A percentile compares a stretch with the other conserved stretches of the same genome.
phyloP scores from a whole-genome alignment of 176 grass and related monocot species.

The Juncus effusus region DNA sequence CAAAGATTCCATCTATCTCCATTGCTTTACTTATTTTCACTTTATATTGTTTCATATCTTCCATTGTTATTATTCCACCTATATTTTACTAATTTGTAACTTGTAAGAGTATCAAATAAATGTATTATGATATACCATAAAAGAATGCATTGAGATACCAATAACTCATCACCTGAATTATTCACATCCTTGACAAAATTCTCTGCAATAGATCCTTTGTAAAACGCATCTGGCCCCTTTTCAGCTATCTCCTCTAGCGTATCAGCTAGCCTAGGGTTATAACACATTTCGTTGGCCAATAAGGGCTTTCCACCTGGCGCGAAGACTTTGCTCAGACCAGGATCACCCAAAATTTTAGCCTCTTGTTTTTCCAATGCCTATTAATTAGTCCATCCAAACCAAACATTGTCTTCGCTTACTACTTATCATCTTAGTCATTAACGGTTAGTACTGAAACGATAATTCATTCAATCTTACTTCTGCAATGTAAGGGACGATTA shows the following conservation, averaged over 20 bases:
- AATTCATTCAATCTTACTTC: background rate
- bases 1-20: conserved; percentile 45
- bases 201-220: conserved; percentile 55
- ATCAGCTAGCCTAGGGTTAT: conserved; percentile 56
- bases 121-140: background rate
- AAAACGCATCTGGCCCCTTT: conserved; percentile 49
- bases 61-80: conserved; percentile 53
- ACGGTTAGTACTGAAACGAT: too few species aligned
- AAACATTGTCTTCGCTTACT: too few species aligned
- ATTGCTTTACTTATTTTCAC: conserved; percentile 45
- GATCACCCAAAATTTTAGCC: conserved; percentile 50
- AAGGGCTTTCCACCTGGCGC: conserved; percentile 51
- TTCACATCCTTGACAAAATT: conserved; percentile 41
- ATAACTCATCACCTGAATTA: conserved; percentile 1
- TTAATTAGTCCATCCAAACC: too few species aligned
- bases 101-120: conserved; percentile 19
- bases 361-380: conserved; percentile 28
- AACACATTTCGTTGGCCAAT: conserved; percentile 51
- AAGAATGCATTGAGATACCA: too few species aligned
- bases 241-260: conserved; percentile 48
- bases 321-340: conserved; percentile 60
- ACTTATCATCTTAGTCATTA: too few species aligned
- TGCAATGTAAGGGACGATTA: conserved; percentile 41
- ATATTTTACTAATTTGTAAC: background rate
- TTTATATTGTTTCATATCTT: conserved; percentile 48